Base-by-base conservation (phyloP, 352 stramenopile genomes). In the Pilasporangium apinafurcum region DNA sequence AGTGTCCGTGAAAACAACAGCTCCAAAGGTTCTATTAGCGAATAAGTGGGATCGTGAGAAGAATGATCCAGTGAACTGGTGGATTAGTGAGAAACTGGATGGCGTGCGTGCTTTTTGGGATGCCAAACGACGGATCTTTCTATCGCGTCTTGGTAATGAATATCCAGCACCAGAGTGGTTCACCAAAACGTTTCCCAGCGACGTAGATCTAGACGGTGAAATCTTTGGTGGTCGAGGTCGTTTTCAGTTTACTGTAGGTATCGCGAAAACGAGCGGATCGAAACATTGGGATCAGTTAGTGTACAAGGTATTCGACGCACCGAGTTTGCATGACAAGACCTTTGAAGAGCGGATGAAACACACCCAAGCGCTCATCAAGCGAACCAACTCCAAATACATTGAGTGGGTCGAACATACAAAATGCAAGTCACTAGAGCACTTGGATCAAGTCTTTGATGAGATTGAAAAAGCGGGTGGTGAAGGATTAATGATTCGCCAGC, bases 1-100 rank as follows among this genome's bases (percentile, higher is more conserved):
- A 13, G n/a, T n/a, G n/a, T n/a, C n/a, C n/a, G 28, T 54, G 20
- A 77, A 81, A 44, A 44, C 52, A 8, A 58, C 44, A 1, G 68
- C 62, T 1, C 65, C 68, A 2, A 69, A 77, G 17, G 61, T 84
- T 2, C 57, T 87, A 31, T 47, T 86, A 21, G 71, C 72, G 14
- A 70, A 83, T 38, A 86, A 85, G 51, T 86, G 69, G 65, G 73
- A 90, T 14, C 65, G 64, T 3, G 51, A 74, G 28, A 83, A 81
- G 48, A 40, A 88, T 36, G 50, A 85, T 36, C 67, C 71, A 0
- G 53, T 68, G 2, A 48, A 49, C 21, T 90, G 78, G 78, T 85
- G 68, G 66, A 79, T 90, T 34, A 86, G 69, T 35, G 78, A 90
- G 44, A 90, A 90, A 47, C 47, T 90, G 20, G 78, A 90, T 33